These are phyloP conservation scores for Crithidia bombi DNA, from an alignment of 208 protist species.

Conservation along the genomic window DNA sequence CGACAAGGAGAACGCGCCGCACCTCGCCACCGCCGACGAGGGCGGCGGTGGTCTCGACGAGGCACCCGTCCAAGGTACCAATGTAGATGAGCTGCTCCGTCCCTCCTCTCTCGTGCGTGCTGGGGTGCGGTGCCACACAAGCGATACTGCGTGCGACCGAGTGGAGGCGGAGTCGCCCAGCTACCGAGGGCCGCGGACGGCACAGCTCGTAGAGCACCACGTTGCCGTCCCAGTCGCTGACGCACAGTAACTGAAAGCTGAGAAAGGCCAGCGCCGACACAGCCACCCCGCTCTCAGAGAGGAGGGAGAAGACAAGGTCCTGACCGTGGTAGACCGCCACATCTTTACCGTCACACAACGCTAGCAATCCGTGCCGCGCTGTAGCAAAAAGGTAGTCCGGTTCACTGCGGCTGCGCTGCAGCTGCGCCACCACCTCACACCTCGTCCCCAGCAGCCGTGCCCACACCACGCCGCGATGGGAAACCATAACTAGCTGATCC, in stretches of 20 bases:
- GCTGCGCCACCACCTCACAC: conserved; percentile 17
- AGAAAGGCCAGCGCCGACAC: conserved; percentile 21
- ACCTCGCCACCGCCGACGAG: conserved; percentile 20
- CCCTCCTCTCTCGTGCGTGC: not conserved
- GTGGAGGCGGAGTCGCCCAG: conserved; percentile 19
- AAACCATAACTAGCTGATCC: conserved; percentile 15
- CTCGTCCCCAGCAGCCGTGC: not conserved
- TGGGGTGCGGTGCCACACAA: conserved; percentile 10
- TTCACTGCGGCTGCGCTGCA: conserved; percentile 3
- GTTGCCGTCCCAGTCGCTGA: conserved; percentile 29
- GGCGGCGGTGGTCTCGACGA: conserved; percentile 33
- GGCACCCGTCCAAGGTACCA: conserved; percentile 31
- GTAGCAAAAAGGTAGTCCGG: conserved; percentile 21
- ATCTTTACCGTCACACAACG: conserved; percentile 19
- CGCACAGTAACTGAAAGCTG: conserved; percentile 10
- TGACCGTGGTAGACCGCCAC: conserved; percentile 17
- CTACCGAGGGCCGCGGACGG: not conserved
- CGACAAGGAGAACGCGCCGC: conserved; percentile 34
- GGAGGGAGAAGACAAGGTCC: conserved; percentile 7
- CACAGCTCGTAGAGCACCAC: conserved; percentile 21
- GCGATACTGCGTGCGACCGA: conserved; percentile 41
- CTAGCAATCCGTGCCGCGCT: conserved; percentile 12
- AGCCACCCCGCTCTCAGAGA: conserved; percentile 4
- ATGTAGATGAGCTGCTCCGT: conserved; percentile 25
- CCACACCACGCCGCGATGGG: conserved; percentile 25